These are phyloP conservation scores for Xylaria sp. DNA, from an alignment of 2,329 filamentous ascomycete genomes.

Conservation along the genomic window DNA sequence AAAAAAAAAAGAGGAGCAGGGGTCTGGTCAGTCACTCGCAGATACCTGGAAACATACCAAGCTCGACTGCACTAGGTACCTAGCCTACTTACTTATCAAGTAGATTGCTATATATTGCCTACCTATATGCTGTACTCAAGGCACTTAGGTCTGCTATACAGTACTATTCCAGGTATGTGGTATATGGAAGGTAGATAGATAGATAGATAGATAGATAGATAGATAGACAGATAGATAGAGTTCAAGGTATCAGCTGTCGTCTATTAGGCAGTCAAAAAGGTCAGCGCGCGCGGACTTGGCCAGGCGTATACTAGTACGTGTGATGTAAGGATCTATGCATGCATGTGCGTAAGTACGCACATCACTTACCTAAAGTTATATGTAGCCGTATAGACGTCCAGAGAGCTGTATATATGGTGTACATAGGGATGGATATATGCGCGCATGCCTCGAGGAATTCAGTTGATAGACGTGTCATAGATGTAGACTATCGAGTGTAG, in stretches of 20 bases:
- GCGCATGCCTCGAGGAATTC: not conserved
- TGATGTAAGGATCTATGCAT: slow-evolving; percentile 31
- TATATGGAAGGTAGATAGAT: not conserved
- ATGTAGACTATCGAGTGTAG: not conserved
- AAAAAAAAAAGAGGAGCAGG: slow-evolving; percentile 12
- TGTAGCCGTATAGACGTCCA: not conserved
- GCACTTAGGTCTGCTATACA: not conserved
- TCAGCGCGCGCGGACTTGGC: slow-evolving; percentile 20
- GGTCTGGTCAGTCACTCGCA: not conserved
- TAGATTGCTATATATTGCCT: not conserved
- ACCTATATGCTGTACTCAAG: not conserved
- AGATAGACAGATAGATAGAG: not conserved
- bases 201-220: not conserved
- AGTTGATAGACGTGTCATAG: not conserved
- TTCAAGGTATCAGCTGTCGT: slow-evolving; percentile 18
- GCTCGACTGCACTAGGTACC: not conserved
- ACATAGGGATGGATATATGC: not conserved
- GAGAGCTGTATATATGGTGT: not conserved
- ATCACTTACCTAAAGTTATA: slow-evolving; percentile 5
- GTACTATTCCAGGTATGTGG: not conserved
- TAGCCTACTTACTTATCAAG: not conserved
- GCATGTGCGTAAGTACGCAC: slow-evolving; percentile 21
- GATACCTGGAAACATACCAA: slow-evolving; percentile 7
- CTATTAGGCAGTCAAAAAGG: slow-evolving; percentile 23
- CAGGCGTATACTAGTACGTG: slow-evolving; percentile 12